phyloP scores from a whole-genome alignment of 106 monocot genomes.

The Agapanthus africanus region DNA sequence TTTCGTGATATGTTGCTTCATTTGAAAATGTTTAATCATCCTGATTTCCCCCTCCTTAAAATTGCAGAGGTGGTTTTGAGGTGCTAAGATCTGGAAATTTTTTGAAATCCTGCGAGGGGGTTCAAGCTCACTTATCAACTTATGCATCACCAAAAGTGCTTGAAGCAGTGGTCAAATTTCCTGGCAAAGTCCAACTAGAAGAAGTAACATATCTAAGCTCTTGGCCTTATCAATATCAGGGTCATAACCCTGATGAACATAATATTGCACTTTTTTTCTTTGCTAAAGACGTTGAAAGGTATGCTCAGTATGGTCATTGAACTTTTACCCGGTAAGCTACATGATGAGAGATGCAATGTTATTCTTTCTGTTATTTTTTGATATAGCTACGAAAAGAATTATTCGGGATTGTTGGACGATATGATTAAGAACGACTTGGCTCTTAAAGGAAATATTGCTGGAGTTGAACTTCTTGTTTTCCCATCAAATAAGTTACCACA shows the following conservation, averaged over 20 bases:
- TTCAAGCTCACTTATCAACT: slow-evolving; percentile 86
- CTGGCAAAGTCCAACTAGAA: slow-evolving; percentile 57
- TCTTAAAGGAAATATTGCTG: slow-evolving; percentile 61
- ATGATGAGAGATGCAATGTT: neutral
- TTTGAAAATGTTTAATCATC: neutral
- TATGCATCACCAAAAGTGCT: slow-evolving; percentile 59
- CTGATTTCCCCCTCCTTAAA: slow-evolving; percentile 11
- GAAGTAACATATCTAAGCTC: slow-evolving; percentile 52
- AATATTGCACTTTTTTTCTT: slow-evolving; percentile 96
- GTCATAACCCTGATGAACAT: slow-evolving; percentile 45
- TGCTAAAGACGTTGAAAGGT: slow-evolving; percentile 84
- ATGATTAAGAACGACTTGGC: slow-evolving; percentile 77
- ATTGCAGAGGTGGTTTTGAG: slow-evolving; percentile 78
- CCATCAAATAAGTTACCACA: slow-evolving; percentile 70
- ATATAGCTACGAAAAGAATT: slow-evolving; percentile 67
- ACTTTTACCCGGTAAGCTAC: neutral
- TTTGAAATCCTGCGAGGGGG: slow-evolving; percentile 43
- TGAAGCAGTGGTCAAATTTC: slow-evolving; percentile 49
- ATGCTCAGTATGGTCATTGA: neutral
- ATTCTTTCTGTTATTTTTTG: neutral
- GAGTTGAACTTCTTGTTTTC: slow-evolving; percentile 77
- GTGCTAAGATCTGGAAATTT: slow-evolving; percentile 38
- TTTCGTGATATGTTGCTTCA: neutral
- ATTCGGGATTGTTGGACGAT: slow-evolving; percentile 67
- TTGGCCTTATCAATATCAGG: slow-evolving; percentile 62